Percentiles rank a stretch among this genome's conserved stretches.
Evolutionary conservation across 2,329 filamentous ascomycete species (phyloP).

Genomic region (Chrysoporthe austroafricana): DNA sequence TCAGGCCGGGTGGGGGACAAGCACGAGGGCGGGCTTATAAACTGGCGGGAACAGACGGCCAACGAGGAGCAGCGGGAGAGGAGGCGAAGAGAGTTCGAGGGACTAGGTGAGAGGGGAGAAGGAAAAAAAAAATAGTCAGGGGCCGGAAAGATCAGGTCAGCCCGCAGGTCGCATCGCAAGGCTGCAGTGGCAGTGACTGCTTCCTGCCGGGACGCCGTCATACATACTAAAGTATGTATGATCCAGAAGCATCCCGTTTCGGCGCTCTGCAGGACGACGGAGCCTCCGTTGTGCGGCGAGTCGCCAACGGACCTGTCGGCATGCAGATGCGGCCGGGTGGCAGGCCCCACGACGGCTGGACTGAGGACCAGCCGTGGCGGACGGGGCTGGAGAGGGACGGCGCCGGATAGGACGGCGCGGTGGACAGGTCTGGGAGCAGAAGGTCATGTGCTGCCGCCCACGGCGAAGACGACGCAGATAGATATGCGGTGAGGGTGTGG

Average conservation of each 20-base stretch:
- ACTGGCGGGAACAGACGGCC: background rate
- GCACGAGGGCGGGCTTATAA: slow-evolving; percentile 2
- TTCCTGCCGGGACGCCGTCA: slow-evolving; percentile 20
- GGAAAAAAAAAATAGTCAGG: background rate
- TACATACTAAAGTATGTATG: slow-evolving; percentile 1
- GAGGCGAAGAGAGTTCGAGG: slow-evolving; percentile 1
- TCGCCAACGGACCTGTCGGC: background rate
- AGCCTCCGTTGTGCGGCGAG: background rate
- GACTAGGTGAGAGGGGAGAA: background rate
- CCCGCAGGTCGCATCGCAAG: slow-evolving; percentile 19
- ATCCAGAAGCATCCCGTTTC: background rate
- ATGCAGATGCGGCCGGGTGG: background rate
- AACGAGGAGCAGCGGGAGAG: slow-evolving; percentile 2
- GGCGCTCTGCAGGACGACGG: slow-evolving; percentile 3
- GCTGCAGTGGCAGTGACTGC: slow-evolving; percentile 21
- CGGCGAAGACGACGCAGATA: background rate
- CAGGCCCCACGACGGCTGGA: slow-evolving; percentile 3
- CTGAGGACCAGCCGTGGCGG: background rate
- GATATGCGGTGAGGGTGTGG: background rate
- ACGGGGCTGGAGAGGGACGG: background rate
- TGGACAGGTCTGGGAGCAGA: background rate
- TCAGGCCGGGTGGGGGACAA: background rate
- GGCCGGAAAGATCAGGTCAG: slow-evolving; percentile 21
- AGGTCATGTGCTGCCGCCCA: slow-evolving; percentile 2
- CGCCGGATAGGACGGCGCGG: background rate